Conservation (phyloP, 768 basidiomycete species). For the Hortiboletus flavorubellus region DNA sequence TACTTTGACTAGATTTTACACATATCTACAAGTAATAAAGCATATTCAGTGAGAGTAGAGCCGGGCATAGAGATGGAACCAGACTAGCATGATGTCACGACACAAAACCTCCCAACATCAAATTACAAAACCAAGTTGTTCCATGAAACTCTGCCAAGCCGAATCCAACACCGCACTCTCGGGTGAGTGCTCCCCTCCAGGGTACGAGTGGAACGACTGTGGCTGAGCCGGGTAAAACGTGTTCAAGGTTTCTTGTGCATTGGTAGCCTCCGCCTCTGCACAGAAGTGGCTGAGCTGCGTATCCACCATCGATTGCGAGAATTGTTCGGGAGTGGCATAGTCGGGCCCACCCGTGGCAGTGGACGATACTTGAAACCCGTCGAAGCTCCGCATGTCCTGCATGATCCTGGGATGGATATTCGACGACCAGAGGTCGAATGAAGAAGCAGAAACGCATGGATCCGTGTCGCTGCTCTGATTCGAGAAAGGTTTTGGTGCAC, state of each 20-base stretch:
- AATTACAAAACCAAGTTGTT: slow-evolving; percentile 53
- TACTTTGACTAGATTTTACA: no score
- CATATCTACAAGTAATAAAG: no score
- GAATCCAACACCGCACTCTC: slow-evolving; percentile 47
- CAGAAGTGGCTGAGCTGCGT: slow-evolving; percentile 27
- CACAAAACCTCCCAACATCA: slow-evolving; percentile 9
- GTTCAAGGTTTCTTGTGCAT: slow-evolving; percentile 12
- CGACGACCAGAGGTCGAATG: slow-evolving; percentile 5
- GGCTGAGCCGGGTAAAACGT: slow-evolving; percentile 16
- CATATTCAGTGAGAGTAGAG: neutral
- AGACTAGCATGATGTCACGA: neutral
- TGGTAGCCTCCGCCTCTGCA: slow-evolving; percentile 12
- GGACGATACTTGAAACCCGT: slow-evolving; percentile 31
- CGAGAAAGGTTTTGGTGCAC: slow-evolving; percentile 12
- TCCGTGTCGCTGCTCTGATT: neutral
- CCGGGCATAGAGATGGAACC: no score
- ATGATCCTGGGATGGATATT: slow-evolving; percentile 39
- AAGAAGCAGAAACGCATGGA: neutral
- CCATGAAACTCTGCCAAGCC: slow-evolving; percentile 65
- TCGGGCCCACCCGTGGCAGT: slow-evolving; percentile 24
- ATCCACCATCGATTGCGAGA: slow-evolving; percentile 30
- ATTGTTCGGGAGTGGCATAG: slow-evolving; percentile 25
- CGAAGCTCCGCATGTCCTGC: slow-evolving; percentile 48
- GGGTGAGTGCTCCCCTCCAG: neutral
- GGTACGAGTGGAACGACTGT: slow-evolving; percentile 4